Percentiles rank a stretch among this genome's conserved stretches.
Evolutionary conservation across 177 flowering plant genomes (phyloP).

Genomic region (Vitis hybrid): DNA sequence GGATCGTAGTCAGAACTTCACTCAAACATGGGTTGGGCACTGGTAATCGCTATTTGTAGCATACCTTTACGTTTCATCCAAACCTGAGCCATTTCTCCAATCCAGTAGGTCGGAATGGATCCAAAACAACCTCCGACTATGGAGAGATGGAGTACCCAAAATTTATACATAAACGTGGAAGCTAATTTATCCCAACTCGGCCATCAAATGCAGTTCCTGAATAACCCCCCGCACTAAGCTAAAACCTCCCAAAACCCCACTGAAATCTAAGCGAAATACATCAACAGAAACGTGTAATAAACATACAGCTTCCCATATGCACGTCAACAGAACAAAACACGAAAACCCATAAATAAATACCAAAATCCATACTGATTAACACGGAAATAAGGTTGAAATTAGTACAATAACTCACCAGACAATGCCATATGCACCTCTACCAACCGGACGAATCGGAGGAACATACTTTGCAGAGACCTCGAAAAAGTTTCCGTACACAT

Average conservation of each 20-base stretch:
- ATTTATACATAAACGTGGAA: neutral
- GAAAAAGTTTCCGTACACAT: conserved; percentile 47
- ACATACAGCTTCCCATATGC: neutral
- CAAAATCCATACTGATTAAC: neutral
- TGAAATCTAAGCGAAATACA: neutral
- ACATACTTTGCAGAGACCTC: conserved; percentile 52
- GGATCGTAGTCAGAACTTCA: too few species aligned
- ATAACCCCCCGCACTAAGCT: too few species aligned
- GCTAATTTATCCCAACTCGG: neutral
- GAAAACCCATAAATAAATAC: neutral
- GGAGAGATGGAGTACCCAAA: neutral
- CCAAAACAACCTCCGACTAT: too few species aligned
- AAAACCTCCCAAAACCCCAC: conserved; percentile 5
- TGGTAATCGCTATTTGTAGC: too few species aligned
- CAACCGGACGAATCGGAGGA: conserved; percentile 52
- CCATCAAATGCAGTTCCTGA: neutral
- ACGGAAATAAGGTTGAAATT: neutral
- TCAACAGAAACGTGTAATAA: neutral
- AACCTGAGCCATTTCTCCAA: too few species aligned
- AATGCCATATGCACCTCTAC: conserved; percentile 53
- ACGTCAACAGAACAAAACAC: neutral
- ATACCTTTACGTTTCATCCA: too few species aligned
- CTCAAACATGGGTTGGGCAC: too few species aligned
- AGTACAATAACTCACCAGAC: conserved; percentile 35
- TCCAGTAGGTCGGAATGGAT: too few species aligned